Evolutionary conservation across 805 yeast genomes (phyloP), one percentile per base, ranked within the genome.

Genomic region (Pichia membranifaciens): DNA sequence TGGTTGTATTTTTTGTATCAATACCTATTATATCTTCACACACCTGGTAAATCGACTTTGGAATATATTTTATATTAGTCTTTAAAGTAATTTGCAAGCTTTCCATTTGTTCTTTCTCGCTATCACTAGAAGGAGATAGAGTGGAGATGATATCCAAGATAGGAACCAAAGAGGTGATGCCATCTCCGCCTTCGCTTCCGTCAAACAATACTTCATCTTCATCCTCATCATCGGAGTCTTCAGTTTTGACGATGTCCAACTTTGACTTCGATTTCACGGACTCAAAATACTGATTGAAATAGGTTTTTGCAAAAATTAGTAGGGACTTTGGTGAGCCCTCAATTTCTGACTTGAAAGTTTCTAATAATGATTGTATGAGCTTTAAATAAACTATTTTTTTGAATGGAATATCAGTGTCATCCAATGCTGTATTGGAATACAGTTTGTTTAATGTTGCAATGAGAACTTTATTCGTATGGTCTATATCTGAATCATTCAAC

Each of bases 341-440:
- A 23, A 84, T 58, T 39, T 71, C 71, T 8, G 80, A 78, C 50
- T 78, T 83, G 57, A 83, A 81, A 15, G 71, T 69, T 4, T 74
- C 73, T 21, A 81, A 78, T 31, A 87, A 65, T 29, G 67, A 63
- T 58, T 88, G 93, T 43, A 90, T 62, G 10, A 87, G 58, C 50
- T 82, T 76, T 49, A 87, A 66, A 57, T 84, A 83, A 6, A 79
- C 65, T 33, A 86, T 65, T 45, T 76, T n/a, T 69, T 7, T 73
- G 54, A 44, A 78, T 73, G n/a, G 87, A 83, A 49, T 74, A 72
- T 68, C 67, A 2, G 66, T 68, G 4, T 57, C 63, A 50, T 74
- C 54, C 1, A 56, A 55, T 9, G 52, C 15, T 1, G 35, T 42
- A 10, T 48, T 46, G n/a, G 47, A 35, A 15, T 85, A 69, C 90